These are phyloP conservation scores for Daldinia sp. DNA, from an alignment of 2,329 filamentous ascomycete genomes.

Conservation along the genomic window DNA sequence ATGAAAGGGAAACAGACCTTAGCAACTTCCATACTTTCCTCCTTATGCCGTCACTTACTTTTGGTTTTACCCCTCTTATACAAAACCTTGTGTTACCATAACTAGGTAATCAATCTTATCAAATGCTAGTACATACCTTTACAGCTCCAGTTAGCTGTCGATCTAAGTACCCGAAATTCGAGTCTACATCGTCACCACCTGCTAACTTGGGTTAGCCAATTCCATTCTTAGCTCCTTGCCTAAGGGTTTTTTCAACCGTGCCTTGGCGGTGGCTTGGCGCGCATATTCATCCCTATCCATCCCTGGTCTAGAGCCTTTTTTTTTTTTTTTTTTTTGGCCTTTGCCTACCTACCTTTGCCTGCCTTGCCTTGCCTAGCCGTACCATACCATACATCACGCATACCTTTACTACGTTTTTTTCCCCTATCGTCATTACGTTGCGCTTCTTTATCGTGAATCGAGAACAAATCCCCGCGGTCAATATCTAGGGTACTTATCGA, in stretches of 20 bases:
- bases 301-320: slow-evolving; percentile 38
- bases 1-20: slow-evolving; percentile 15
- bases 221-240: slow-evolving; percentile 40
- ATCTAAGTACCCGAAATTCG: slow-evolving; percentile 24
- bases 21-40: no score
- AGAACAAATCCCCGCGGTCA: slow-evolving; percentile 10
- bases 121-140: slow-evolving; percentile 24
- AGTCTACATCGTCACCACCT: slow-evolving; percentile 32
- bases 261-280: slow-evolving; percentile 34
- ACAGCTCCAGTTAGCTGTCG: slow-evolving; percentile 6
- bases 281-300: slow-evolving; percentile 26
- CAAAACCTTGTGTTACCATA: slow-evolving; percentile 29
- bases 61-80: slow-evolving; percentile 29
- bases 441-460: slow-evolving; percentile 28
- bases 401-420: slow-evolving; percentile 29
- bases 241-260: slow-evolving; percentile 37
- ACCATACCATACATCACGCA: slow-evolving; percentile 35
- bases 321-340: slow-evolving; percentile 13
- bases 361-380: slow-evolving; percentile 22
- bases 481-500: slow-evolving; percentile 8
- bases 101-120: slow-evolving; percentile 35
- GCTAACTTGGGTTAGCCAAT: slow-evolving; percentile 30
- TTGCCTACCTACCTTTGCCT: not conserved
- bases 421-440: slow-evolving; percentile 35
- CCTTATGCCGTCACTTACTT: slow-evolving; percentile 3